Base-by-base conservation (phyloP, 2,329 filamentous ascomycete genomes). In the Xylaria sp. region DNA sequence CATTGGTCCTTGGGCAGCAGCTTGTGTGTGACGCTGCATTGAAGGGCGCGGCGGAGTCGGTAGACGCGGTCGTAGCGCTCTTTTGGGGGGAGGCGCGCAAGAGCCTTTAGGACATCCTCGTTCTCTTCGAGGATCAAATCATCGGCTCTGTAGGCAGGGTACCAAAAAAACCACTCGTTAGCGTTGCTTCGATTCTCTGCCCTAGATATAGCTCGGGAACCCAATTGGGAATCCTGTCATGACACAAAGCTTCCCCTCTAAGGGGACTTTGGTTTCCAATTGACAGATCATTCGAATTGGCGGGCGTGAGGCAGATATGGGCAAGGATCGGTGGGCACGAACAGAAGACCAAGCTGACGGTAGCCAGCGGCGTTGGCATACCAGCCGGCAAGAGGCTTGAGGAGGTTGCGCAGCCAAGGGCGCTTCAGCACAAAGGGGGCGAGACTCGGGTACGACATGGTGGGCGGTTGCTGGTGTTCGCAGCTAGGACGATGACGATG, bases 31-130 rank as follows among this genome's bases (percentile, higher is more conserved):
- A 89, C 82, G 77, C 86, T 88, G 82, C 84, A 85, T 85, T 99
- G 96, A 84, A 97, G 91, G 78, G 96, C 95, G 84, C 96, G 91
- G 85, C 96, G 93, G 83, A 99, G 90, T 80, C 96, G 94, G 91
- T 94, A 99, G 82, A 98, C 90, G 82, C 96, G 95, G 86, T 99
- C 96, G 86, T 98, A 98, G 78, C 91, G 88, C 81, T 96, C 93
- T 87, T 97, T 93, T 78, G 93, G 88, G 68, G 92, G 89, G 72
- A 99, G 92, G 81, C 96, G 94, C 88, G 93, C 92, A 79, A 99
- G 89, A 73, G 96, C 96, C 77, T 91, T 88, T 83, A 96, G 91
- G 78, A 97, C 94, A 68, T 87, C 84, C 78, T 96, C 92, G 86
- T 88, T 92, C 86, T 99, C 96, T 84, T 99, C 96, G 81, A 92